A percentile compares a stretch with the other conserved stretches of the same genome.
Conservation (phyloP, 257 asterid genomes). For the Paulownia fortunei region DNA sequence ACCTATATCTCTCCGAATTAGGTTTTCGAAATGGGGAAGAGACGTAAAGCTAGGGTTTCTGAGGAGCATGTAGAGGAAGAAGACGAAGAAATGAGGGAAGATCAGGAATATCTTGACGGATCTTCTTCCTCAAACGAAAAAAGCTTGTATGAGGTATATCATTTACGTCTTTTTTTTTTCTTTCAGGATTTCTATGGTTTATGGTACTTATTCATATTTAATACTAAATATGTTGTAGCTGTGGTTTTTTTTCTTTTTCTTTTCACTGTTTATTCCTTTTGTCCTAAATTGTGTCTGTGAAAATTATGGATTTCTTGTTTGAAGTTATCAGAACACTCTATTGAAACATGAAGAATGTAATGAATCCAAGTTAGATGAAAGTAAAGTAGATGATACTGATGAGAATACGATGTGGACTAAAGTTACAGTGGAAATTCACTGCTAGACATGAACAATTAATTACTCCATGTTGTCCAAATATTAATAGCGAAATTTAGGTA, state of each 20-base stretch:
- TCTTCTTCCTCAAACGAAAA: conserved; percentile 59
- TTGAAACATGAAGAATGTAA: not conserved
- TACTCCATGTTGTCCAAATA: no score
- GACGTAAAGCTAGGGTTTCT: conserved; percentile 64
- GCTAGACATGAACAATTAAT: not conserved
- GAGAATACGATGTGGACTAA: not conserved
- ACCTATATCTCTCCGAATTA: not conserved
- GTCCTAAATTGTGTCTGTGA: conserved; percentile 20
- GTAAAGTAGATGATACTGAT: not conserved
- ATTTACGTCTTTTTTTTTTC: not conserved
- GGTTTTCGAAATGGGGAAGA: conserved; percentile 63
- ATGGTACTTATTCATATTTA: not conserved
- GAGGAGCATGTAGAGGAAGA: conserved; percentile 54
- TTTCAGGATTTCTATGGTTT: not conserved
- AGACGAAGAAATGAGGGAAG: conserved; percentile 47
- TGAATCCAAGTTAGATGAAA: not conserved
- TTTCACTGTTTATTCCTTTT: not conserved
- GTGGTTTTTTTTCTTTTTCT: not conserved
- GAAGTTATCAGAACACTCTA: not conserved
- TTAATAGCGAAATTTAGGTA: not conserved
- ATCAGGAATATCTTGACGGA: conserved; percentile 32
- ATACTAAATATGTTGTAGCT: not conserved
- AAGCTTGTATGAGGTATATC: conserved; percentile 76
- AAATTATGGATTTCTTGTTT: conserved; percentile 9
- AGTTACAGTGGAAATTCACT: not conserved